Base-by-base conservation (phyloP, 306 rosid genomes). In the Dicorynia guianensis region DNA sequence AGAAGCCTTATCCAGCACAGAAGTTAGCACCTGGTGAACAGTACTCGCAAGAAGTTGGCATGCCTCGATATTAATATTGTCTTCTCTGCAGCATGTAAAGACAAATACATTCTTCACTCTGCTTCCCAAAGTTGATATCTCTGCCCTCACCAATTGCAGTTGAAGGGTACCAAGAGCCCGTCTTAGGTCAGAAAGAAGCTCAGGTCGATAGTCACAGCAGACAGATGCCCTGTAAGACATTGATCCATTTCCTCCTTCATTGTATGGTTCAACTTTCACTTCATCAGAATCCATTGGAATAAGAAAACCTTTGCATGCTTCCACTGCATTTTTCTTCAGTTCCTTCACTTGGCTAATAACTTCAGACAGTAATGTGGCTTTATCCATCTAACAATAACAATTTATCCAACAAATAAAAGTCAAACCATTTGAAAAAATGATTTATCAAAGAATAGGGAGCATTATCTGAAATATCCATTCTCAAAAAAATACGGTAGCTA, bases 211-310 rank as follows among this genome's bases (percentile, higher is more conserved):
- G 57, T 91, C 93, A 48, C 91, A 90, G 66, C 95, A 94, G 6
- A 94, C 19, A 11, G 95, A 83, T 80, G 92, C 97, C 76, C 36
- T 87, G 82, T 87, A 86, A 53, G 85, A 84, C 63, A 74, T 15
- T 47, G 79, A 73, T 80, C 85, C 84, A 39, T 86, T 72, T 44
- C 38, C 86, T 78, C 40, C 77, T 52, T 67, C 84, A 25, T 77
- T 69, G 33, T 55, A 84, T 57, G 82, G 89, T 83, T 88, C 97
- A 35, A 94, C 90, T 74, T 71, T 84, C 68, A 94, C 88, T 87
- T 92, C 94, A 70, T 94, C 97, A 14, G 71, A 42, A 66, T 94
- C 98, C 77, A n/a, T 81, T 56, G 98, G 97, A 58, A 94, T 73
- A 33, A 87, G 80, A 67, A 85, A 53, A 4, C 93, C 97, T 68